These are phyloP conservation scores for Aspergillus ostianus DNA, from an alignment of 495 filamentous ascomycete species.

Conservation along the genomic window DNA sequence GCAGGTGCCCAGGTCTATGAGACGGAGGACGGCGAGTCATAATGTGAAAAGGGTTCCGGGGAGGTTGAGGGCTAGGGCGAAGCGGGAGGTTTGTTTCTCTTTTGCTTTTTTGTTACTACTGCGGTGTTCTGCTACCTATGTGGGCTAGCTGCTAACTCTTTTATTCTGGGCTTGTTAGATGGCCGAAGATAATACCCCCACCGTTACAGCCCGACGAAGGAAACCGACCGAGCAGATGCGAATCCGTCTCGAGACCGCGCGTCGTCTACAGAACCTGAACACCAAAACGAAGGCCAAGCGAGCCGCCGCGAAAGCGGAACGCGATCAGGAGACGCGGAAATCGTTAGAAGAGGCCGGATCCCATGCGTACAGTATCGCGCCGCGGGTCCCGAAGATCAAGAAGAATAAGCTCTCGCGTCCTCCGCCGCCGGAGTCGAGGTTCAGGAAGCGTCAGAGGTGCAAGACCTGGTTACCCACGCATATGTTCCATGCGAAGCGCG, in stretches of 20 bases:
- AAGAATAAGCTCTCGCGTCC: constrained; percentile 68
- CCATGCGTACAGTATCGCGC: constrained; percentile 40
- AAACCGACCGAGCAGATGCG: constrained; percentile 69
- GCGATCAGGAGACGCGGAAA: constrained; percentile 31
- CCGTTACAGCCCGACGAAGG: constrained; percentile 66
- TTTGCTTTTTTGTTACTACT: not conserved
- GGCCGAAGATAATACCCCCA: constrained; percentile 89
- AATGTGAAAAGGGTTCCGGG: constrained; percentile 91
- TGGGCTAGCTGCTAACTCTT: not conserved
- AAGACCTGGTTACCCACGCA: constrained; percentile 97
- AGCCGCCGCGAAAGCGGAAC: constrained; percentile 32
- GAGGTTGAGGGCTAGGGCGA: constrained; percentile 66
- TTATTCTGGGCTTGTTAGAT: constrained; percentile 49
- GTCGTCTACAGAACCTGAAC: constrained; percentile 65
- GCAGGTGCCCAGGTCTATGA: constrained; percentile 76
- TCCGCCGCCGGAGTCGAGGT: constrained; percentile 64
- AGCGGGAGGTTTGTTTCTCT: constrained; percentile 57
- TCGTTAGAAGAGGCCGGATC: constrained; percentile 32
- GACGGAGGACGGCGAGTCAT: constrained; percentile 87
- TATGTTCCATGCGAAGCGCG: constrained; percentile 88
- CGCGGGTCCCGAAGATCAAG: constrained; percentile 65
- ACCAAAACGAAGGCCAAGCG: constrained; percentile 52
- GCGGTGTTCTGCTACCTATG: not conserved
- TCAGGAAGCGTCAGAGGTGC: constrained; percentile 77
- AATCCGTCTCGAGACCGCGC: constrained; percentile 79